Evolutionary conservation across 129 eudicot species (phyloP).

Genomic region (Deinandra increscens): DNA sequence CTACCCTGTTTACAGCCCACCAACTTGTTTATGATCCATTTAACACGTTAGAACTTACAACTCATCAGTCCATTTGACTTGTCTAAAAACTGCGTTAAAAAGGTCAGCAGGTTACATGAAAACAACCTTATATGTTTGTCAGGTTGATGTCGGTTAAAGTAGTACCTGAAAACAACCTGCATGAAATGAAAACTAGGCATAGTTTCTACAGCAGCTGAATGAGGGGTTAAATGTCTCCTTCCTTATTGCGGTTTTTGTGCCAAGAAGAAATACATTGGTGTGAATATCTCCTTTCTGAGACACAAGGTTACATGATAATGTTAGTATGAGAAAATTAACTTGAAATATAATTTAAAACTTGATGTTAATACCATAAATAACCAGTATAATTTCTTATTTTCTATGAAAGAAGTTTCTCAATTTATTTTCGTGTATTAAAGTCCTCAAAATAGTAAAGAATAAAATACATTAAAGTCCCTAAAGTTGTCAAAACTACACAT

Average conservation of each 20-base stretch:
- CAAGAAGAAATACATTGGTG: constrained; percentile 95
- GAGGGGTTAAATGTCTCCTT: constrained; percentile 6
- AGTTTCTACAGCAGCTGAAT: constrained; percentile 8
- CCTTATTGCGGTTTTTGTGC: constrained; percentile 60
- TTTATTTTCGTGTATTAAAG: no score
- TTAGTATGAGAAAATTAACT: neutral
- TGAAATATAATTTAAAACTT: constrained; percentile 1
- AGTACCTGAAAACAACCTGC: constrained; percentile 7
- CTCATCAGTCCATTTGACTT: neutral
- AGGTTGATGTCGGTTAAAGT: neutral
- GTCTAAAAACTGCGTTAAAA: neutral
- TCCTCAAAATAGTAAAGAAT: no score
- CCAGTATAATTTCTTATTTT: no score
- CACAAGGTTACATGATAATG: constrained; percentile 12
- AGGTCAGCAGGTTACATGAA: neutral
- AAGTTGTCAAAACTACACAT: no score
- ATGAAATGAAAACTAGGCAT: neutral
- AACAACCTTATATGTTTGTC: neutral
- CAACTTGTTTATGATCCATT: neutral
- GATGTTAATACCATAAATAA: no score
- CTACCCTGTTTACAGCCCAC: neutral
- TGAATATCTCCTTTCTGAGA: constrained; percentile 91
- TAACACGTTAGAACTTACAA: neutral
- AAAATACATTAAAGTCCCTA: no score
- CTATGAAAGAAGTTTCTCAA: no score